Conservation (phyloP, 2,329 filamentous ascomycete genomes). For the Lecanicillium sp. region DNA sequence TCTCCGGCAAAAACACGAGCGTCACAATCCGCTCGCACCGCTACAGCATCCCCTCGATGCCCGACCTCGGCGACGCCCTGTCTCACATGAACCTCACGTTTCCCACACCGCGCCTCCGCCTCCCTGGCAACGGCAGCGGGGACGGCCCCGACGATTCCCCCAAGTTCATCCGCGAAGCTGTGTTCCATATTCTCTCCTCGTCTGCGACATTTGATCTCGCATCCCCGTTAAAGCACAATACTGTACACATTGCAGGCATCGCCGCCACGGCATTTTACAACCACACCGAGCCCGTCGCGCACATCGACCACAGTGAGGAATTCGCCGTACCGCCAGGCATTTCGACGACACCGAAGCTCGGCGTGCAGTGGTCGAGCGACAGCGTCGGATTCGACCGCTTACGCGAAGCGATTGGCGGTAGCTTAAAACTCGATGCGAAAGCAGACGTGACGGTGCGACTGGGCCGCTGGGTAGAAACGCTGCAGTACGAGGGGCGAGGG, state of each 20-base stretch:
- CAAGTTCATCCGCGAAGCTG: slow-evolving; percentile 79
- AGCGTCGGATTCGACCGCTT: slow-evolving; percentile 80
- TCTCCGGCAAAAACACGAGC: slow-evolving; percentile 82
- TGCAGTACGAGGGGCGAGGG: slow-evolving; percentile 65
- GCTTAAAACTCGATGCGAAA: slow-evolving; percentile 68
- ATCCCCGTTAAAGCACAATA: slow-evolving; percentile 69
- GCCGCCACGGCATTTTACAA: slow-evolving; percentile 86
- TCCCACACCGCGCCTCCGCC: slow-evolving; percentile 59
- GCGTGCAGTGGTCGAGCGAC: slow-evolving; percentile 72
- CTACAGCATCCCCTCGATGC: slow-evolving; percentile 66
- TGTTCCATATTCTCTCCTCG: slow-evolving; percentile 79
- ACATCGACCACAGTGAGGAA: slow-evolving; percentile 66
- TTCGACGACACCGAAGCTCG: slow-evolving; percentile 67
- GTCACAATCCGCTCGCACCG: slow-evolving; percentile 67
- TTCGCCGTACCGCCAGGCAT: slow-evolving; percentile 73
- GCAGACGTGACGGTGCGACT: slow-evolving; percentile 71
- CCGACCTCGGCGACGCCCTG: slow-evolving; percentile 65
- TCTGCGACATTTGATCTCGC: slow-evolving; percentile 78
- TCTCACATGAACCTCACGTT: slow-evolving; percentile 66
- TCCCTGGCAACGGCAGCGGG: slow-evolving; percentile 43
- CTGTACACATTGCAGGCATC: slow-evolving; percentile 69
- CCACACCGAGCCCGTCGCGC: slow-evolving; percentile 68
- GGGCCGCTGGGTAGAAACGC: slow-evolving; percentile 64
- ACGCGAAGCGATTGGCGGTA: slow-evolving; percentile 71
- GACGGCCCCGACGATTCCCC: slow-evolving; percentile 28